Evolutionary conservation across 305 asterid genomes (phyloP), one percentile per base, ranked within the genome.

Genomic region (Ajuga reptans): DNA sequence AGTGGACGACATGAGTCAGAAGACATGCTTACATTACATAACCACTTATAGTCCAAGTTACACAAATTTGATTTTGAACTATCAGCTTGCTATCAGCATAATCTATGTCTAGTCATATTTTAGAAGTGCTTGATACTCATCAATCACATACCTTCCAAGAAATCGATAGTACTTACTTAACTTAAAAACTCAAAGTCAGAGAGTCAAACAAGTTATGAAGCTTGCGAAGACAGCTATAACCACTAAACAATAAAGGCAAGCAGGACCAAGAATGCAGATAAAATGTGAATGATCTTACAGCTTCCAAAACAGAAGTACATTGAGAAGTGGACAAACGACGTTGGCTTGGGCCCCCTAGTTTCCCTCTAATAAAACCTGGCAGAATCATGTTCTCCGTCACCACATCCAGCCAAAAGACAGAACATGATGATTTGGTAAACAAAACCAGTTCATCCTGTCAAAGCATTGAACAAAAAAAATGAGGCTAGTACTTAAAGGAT

Each of bases 281-380:
- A 73, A 39, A 72, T 68, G 37, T 50, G 63, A 73, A 62, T 65
- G 73, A 72, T 68, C 88, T 14, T 85, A 89, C 94, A 77, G 98
- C 94, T 86, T 85, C 86, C 92, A 90, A 67, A 79, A 88, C 86
- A 77, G 85, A 79, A 66, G 91, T 83, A 69, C 96, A 82, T 14
- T 76, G 66, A 68, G 87, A 74, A 78, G 89, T 78, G 61, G 95
- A 62, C 79, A 92, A 74, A 75, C 97, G 89, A 36, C 97, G 91
- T 77, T 79, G 94, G 74, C 97, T 92, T 66, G 93, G 95, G 31
- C 98, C 98, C 39, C 98, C 97, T 60, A 92, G 85, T 83, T 84
- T 86, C 77, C 98, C 98, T 71, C 63, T 80, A 47, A 90, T 74
- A 77, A 95, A 81, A 72, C 89, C 87, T 65, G 98, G 89, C 74